Percentiles rank a stretch among this genome's conserved stretches.
Evolutionary conservation across 1,139 yeast species (phyloP).

Genomic region (Tardiomyces digboiensis): DNA sequence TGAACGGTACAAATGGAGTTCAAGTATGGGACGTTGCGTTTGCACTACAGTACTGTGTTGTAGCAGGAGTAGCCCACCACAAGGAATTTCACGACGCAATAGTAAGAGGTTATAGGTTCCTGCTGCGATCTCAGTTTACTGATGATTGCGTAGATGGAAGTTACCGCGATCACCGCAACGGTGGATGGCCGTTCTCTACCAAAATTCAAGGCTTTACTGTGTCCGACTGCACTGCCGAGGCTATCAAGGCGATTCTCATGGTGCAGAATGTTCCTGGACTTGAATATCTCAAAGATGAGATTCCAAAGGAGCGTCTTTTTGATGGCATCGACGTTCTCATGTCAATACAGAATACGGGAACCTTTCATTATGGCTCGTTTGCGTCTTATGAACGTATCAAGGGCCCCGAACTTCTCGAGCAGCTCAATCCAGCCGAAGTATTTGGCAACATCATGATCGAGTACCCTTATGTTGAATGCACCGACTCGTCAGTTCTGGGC

Average conservation of each 20-base stretch:
- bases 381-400: slow-evolving; percentile 85
- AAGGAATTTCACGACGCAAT: slow-evolving; percentile 60
- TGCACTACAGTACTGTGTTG: slow-evolving; percentile 71
- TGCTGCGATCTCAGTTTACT: slow-evolving; percentile 77
- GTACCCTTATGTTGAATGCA: slow-evolving; percentile 96
- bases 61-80: slow-evolving; percentile 68
- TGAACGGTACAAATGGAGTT: slow-evolving; percentile 98
- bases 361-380: slow-evolving; percentile 83
- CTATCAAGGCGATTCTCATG: slow-evolving; percentile 90
- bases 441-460: slow-evolving; percentile 98
- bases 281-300: slow-evolving; percentile 39
- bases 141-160: slow-evolving; percentile 71
- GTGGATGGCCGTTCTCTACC: slow-evolving; percentile 98
- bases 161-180: slow-evolving; percentile 73
- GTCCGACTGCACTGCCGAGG: slow-evolving; percentile 96
- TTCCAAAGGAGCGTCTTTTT: slow-evolving; percentile 44
- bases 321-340: slow-evolving; percentile 68
- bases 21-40: slow-evolving; percentile 98
- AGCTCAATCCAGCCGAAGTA: slow-evolving; percentile 92
- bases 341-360: slow-evolving; percentile 64
- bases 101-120: slow-evolving; percentile 54
- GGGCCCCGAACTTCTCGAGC: slow-evolving; percentile 68
- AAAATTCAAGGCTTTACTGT: slow-evolving; percentile 96
- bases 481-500: slow-evolving; percentile 91
- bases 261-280: slow-evolving; percentile 58